Evolutionary conservation across 495 filamentous ascomycete species (phyloP).

Genomic region (Thermochaetoides thermophila): DNA sequence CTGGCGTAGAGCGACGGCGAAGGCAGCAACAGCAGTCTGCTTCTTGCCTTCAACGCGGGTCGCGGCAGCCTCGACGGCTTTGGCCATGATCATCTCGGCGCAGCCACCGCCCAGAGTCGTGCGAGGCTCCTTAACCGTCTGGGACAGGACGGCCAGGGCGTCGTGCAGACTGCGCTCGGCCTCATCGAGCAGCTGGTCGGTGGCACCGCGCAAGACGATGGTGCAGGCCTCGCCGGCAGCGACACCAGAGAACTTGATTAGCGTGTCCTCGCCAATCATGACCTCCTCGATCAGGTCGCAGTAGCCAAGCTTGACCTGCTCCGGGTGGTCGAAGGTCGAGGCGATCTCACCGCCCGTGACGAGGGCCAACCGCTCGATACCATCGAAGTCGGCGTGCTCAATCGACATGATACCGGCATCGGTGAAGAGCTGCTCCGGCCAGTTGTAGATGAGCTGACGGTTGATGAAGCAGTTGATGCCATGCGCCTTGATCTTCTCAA

Average conservation of each 20-base stretch:
- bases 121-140: constrained; percentile 87
- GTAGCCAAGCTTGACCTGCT: constrained; percentile 86
- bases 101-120: constrained; percentile 92
- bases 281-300: constrained; percentile 96
- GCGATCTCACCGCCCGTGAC: constrained; percentile 96
- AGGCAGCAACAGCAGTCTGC: constrained; percentile 80
- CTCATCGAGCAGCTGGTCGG: constrained; percentile 92
- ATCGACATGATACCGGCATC: constrained; percentile 97
- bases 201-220: constrained; percentile 89
- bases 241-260: constrained; percentile 95
- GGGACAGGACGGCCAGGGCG: constrained; percentile 89
- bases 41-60: constrained; percentile 94
- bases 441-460: constrained; percentile 98
- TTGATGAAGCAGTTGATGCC: constrained; percentile 99
- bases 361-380: constrained; percentile 84
- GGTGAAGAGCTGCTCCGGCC: constrained; percentile 96
- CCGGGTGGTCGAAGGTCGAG: constrained; percentile 94
- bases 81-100: constrained; percentile 97
- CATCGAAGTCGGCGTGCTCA: constrained; percentile 97
- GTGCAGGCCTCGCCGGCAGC: constrained; percentile 92
- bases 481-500: constrained; percentile 95
- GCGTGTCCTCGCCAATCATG: constrained; percentile 90
- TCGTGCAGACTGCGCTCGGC: constrained; percentile 93
- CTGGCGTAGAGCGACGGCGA: constrained; percentile 77
- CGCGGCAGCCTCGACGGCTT: constrained; percentile 87